phyloP scores from a whole-genome alignment of 1,139 yeast genomes.

The Kodamaea ohmeri region DNA sequence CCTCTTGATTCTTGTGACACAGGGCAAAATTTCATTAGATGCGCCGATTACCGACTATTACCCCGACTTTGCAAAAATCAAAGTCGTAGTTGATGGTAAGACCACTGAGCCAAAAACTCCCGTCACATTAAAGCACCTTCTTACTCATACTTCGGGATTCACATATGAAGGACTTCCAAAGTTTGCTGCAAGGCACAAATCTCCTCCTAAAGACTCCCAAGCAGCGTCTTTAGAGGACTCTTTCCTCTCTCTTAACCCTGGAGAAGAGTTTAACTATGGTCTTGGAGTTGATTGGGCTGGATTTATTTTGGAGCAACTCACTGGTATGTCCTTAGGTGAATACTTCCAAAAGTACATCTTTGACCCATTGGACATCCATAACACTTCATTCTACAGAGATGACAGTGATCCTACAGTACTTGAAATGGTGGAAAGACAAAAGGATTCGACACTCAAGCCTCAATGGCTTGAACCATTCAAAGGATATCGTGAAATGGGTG shows the following conservation, averaged over 20 bases:
- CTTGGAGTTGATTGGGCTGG: slow-evolving; percentile 55
- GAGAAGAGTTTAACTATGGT: slow-evolving; percentile 51
- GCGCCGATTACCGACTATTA: slow-evolving; percentile 32
- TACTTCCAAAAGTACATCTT: slow-evolving; percentile 40
- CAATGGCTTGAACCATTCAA: neutral
- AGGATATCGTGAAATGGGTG: slow-evolving; percentile 37
- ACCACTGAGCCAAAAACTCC: neutral
- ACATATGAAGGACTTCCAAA: slow-evolving; percentile 29
- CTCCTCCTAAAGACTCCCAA: slow-evolving; percentile 14
- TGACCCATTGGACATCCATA: slow-evolving; percentile 42
- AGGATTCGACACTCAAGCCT: neutral
- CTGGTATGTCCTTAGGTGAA: slow-evolving; percentile 43
- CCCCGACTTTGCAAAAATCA: slow-evolving; percentile 39
- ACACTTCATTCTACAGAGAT: neutral
- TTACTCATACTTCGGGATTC: slow-evolving; percentile 52
- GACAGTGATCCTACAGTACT: neutral
- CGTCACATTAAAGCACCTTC: slow-evolving; percentile 45
- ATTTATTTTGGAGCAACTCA: slow-evolving; percentile 39
- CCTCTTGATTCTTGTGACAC: slow-evolving; percentile 43
- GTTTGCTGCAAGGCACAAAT: slow-evolving; percentile 32
- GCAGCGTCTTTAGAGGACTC: slow-evolving; percentile 3
- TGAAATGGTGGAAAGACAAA: slow-evolving; percentile 1
- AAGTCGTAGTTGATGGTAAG: slow-evolving; percentile 15
- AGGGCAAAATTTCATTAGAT: slow-evolving; percentile 42
- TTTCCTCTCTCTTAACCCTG: slow-evolving; percentile 48